Base-by-base conservation (phyloP, 345 rosid species). In the Limnanthes douglasii region DNA sequence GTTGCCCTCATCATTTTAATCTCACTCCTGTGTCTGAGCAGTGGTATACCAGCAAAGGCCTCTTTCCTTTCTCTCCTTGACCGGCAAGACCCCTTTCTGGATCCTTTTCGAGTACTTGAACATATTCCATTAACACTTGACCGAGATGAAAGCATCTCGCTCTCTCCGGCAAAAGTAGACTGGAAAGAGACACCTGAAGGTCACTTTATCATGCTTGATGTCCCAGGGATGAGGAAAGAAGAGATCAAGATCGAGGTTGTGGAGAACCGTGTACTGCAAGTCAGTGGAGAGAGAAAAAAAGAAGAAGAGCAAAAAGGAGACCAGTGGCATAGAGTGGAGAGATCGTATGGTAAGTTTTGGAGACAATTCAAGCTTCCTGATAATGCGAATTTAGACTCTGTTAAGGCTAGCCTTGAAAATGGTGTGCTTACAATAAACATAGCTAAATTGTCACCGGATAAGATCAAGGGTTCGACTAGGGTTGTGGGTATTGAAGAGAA, bases 161-260 rank as follows among this genome's bases (percentile, higher is more conserved):
- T 57, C 2, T 57, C 73, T 1, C 78, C 69, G 0, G 69, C 78
- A 0, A 65, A 70, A 41, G 97, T 77, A 4, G 93, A 85, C 68
- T 77, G 96, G 96, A 80, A 80, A 39, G 96, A 85, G 50, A 85
- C 90, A 1, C 63, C 69, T 1, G 72, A 69, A n/a, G 62, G 71
- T 12, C 93, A 85, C 21, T 45, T 59, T 15, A 71, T 85, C 7
- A 59, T 20, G 65, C 48, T 85, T 5, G 93, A 85, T 18, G 72
- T 85, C 0, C 93, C 96, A 0, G 96, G 93, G 41, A 2, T 85
- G 78, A 67, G 54, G 60, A 73, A 61, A 49, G 86, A 80, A 18
- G 93, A 73, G 41, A 21, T 85, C n/a, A 85, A 80, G 72, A 68
- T 80, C 3, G 90, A 85, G 46, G 59, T 85, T 21, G 70, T 60